Evolutionary conservation across 2,329 filamentous ascomycete species (phyloP).

Genomic region (Davidsoniella australis): DNA sequence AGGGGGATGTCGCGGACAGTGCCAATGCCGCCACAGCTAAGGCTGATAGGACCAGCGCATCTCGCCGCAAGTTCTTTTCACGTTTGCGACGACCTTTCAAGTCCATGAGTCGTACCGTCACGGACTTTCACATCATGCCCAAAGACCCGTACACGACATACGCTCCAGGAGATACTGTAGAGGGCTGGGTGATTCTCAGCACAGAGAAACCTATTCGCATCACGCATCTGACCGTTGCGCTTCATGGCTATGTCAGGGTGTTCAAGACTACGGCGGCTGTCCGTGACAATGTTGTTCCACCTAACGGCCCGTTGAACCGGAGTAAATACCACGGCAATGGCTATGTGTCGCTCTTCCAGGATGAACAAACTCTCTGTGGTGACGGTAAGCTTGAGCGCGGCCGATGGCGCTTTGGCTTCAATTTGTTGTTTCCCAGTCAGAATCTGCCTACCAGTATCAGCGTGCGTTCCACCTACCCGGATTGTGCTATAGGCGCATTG

Average conservation of each 20-base stretch:
- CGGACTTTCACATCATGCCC: constrained; percentile 63
- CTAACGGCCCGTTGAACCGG: constrained; percentile 2
- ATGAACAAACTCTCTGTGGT: constrained; percentile 64
- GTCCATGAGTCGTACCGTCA: constrained; percentile 43
- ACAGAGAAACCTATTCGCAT: constrained; percentile 59
- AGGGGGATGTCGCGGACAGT: not conserved
- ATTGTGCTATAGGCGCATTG: too few species aligned
- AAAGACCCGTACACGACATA: constrained; percentile 67
- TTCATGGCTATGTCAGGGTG: constrained; percentile 66
- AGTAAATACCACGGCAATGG: constrained; percentile 55
- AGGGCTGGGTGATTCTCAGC: constrained; percentile 54
- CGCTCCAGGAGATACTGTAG: constrained; percentile 55
- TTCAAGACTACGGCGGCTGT: constrained; percentile 51
- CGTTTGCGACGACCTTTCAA: constrained; percentile 33
- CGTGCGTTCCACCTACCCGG: constrained; percentile 35
- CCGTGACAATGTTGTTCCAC: constrained; percentile 23
- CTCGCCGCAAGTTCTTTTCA: constrained; percentile 26
- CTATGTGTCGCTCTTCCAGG: constrained; percentile 65
- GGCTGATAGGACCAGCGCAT: not conserved
- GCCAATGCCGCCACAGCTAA: not conserved
- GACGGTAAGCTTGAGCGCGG: constrained; percentile 59
- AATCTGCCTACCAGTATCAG: constrained; percentile 83
- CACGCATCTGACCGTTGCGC: constrained; percentile 61
- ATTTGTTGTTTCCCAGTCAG: constrained; percentile 50
- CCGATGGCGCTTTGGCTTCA: constrained; percentile 64